Evolutionary conservation across 192 early-diverging fungal species (phyloP).

Genomic region (Coemansia sp.): DNA sequence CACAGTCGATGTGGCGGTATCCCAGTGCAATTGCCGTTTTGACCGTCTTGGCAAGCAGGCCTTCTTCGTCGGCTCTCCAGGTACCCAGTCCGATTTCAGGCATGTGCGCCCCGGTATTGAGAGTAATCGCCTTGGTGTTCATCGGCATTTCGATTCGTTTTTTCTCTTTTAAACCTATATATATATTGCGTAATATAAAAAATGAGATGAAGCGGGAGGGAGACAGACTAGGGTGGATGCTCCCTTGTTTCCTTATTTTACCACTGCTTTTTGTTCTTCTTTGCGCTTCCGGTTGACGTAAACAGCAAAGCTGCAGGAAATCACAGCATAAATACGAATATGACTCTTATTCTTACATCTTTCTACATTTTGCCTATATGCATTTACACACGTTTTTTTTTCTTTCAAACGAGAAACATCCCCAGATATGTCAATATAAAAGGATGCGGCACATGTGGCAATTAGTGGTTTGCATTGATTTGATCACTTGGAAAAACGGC

Average conservation of each 20-base stretch:
- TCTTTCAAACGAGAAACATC: neutral
- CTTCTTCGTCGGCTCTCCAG: conserved; percentile 58
- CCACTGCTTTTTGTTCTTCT: neutral
- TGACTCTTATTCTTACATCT: too few relatives aligned
- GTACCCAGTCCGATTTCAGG: conserved; percentile 64
- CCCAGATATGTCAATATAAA: neutral
- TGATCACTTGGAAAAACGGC: neutral
- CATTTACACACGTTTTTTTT: neutral
- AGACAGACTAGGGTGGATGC: too few relatives aligned
- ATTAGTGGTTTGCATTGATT: neutral
- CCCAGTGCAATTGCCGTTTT: conserved; percentile 63
- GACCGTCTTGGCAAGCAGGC: conserved; percentile 60
- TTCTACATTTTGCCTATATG: too few relatives aligned
- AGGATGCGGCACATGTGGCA: neutral
- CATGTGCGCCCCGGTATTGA: conserved; percentile 64
- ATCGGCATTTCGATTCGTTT: neutral
- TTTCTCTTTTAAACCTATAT: neutral
- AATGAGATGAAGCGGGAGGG: neutral
- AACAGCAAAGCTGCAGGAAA: neutral
- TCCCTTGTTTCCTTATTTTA: too few relatives aligned
- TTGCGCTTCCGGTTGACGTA: neutral
- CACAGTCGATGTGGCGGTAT: conserved; percentile 73
- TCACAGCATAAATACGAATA: neutral
- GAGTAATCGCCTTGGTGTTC: conserved; percentile 8
- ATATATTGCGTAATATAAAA: neutral